Base-by-base conservation (phyloP, 805 yeast genomes). In the Dipodascopsis uninucleata region DNA sequence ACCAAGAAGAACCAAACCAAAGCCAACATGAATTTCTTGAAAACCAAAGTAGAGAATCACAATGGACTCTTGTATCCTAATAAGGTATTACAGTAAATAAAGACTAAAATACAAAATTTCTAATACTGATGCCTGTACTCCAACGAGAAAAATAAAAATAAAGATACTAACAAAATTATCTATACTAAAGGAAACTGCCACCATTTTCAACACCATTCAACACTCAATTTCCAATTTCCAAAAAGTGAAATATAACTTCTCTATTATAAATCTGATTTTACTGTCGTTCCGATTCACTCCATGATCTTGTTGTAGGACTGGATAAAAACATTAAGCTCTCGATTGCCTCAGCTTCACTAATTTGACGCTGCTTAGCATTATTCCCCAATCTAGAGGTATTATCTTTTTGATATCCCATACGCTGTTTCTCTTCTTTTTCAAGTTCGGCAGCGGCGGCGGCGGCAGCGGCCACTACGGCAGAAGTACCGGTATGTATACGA, bases 251-350 rank as follows among this genome's bases (percentile, higher is more conserved):
- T 12, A 26, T 12, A 14, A 26, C 29, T 12, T 12, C 12, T 26
- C 14, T 12, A 14, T 26, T 26, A 26, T 14, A 26, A 26, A 14
- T 26, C 12, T 14, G 14, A 12, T 12, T 12, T 32, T n/a, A 32
- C 35, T 24, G 35, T 41, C 37, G 8, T 14, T 31, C 43, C n/a
- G 21, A 14, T n/a, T 34, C 45, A 4, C 20, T 21, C 53, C 53
- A 49, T 12, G 50, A 33, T 21, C 50, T 1, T 8, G 53, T 40
- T 20, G 53, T 45, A 16, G 55, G 55, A 34, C 55, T 50, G 8
- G 51, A 44, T 20, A 50, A 28, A 39, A 50, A 50, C 53, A 50
- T 50, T 18, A 50, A 33, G 21, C 49, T 48, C 43, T 50, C 55
- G 21, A 50, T 35, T 20, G 55, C 55, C 17, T 50, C 55, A 16